Evolutionary conservation across 2,329 filamentous ascomycete genomes (phyloP), one percentile per base, ranked within the genome.

Genomic region (Pseudogymnoascus sp.): DNA sequence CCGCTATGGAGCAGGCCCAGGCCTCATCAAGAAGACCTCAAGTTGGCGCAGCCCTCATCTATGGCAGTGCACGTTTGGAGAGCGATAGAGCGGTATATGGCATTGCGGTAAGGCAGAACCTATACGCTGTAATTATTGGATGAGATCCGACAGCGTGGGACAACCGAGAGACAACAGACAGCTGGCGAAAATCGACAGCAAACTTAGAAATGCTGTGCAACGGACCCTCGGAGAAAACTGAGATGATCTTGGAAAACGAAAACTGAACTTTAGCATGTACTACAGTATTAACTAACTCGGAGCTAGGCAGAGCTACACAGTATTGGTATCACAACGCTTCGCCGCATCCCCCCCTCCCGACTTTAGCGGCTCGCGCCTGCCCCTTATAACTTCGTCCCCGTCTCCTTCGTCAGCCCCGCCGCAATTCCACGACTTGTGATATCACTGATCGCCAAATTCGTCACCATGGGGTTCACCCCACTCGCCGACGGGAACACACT

Each of bases 381-480:
- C 25, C 44, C 50, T 56, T 56, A 56, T 56, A 56, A 21, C 50
- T 56, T 56, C 8, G 50, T 60, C 16, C 59, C 60, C 4, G 5
- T 44, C 21, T 42, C 64, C 23, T 62, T 62, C 44, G 59, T 64
- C 69, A 84, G 62, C 59, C 84, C 83, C 70, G 73, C 75, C n/a
- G 75, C 78, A 50, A 89, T 73, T 0, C 81, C 80, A 69, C 81
- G 77, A 2, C 84, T 84, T 66, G 90, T 87, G 76, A 83, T 84
- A 70, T 89, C 84, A 59, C 85, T 80, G 69, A 89, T 82, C 1
- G 84, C 84, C 89, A 93, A 91, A 64, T 79, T 82, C 11, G 89
- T 91, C 46, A 92, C 78, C 90, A 93, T 93, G 11, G 90, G 90
- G 73, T 93, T 93, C 31, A 92, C 89, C 1, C 90, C 90, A 72